A percentile compares a stretch with the other conserved stretches of the same genome.
phyloP scores from a whole-genome alignment of 192 early-diverging fungal species.

The Spizellomyces sp. region DNA sequence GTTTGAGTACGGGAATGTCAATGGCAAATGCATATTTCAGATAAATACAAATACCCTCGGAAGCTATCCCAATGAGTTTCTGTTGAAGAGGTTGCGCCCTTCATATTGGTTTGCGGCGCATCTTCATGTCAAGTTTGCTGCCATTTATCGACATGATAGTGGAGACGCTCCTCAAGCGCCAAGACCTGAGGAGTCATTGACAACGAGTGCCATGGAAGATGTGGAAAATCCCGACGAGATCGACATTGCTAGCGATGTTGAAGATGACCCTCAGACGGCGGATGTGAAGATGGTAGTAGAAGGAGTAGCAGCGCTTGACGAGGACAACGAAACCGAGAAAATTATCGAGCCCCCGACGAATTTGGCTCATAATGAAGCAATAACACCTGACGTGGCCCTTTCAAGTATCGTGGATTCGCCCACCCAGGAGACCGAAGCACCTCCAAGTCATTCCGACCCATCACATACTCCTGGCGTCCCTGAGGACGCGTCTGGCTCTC shows the following conservation, averaged over 20 bases:
- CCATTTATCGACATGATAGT: constrained; percentile 56
- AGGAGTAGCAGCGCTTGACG: neutral
- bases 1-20: too few species aligned
- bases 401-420: too few species aligned
- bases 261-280: constrained; percentile 20
- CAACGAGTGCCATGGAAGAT: constrained; percentile 21
- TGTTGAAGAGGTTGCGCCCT: constrained; percentile 79
- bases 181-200: constrained; percentile 12
- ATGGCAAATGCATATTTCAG: constrained; percentile 37
- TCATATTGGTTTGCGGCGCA: constrained; percentile 95
- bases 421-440: too few species aligned
- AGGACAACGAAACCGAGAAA: neutral
- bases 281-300: neutral
- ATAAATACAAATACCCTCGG: constrained; percentile 74
- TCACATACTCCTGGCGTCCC: too few species aligned
- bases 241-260: constrained; percentile 48
- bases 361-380: too few species aligned
- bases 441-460: too few species aligned
- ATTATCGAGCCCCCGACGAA: neutral
- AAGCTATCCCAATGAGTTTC: constrained; percentile 65
- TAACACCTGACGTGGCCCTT: too few species aligned
- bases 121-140: constrained; percentile 88
- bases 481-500: too few species aligned
- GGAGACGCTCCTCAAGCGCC: constrained; percentile 7
- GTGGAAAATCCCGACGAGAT: constrained; percentile 68